Evolutionary conservation across 2,329 filamentous ascomycete genomes (phyloP).

Genomic region (Scedosporium dehoogii): DNA sequence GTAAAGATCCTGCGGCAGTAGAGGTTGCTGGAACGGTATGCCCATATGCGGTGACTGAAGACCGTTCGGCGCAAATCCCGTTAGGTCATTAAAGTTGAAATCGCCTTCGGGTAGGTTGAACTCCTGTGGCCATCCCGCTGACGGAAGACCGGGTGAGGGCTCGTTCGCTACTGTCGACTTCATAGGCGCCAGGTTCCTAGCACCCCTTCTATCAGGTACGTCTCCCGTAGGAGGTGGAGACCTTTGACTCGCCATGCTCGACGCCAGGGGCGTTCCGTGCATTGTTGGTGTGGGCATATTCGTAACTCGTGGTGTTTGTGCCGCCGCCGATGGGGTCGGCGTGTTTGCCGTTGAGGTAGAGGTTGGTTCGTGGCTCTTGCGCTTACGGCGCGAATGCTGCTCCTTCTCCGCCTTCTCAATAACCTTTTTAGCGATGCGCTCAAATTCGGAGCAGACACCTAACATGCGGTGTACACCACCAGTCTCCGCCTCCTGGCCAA

Average conservation of each 20-base stretch:
- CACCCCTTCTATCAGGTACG: not conserved
- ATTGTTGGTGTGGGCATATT: conserved; percentile 20
- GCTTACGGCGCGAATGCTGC: conserved; percentile 67
- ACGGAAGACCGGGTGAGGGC: conserved; percentile 33
- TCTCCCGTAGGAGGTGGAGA: conserved; percentile 16
- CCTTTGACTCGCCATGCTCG: conserved; percentile 16
- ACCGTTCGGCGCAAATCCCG: conserved; percentile 27
- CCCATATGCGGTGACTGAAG: conserved; percentile 23
- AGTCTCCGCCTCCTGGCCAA: conserved; percentile 82
- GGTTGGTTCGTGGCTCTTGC: conserved; percentile 56
- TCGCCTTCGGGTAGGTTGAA: conserved; percentile 28
- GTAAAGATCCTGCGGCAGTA: conserved; percentile 89
- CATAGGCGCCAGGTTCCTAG: conserved; percentile 23
- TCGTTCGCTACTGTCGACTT: conserved; percentile 23
- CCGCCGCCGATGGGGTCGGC: conserved; percentile 14
- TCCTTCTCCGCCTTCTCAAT: conserved; percentile 89
- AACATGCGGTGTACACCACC: conserved; percentile 91
- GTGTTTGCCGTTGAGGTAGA: conserved; percentile 10
- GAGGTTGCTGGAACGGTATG: conserved; percentile 64
- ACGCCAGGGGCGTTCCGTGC: conserved; percentile 13
- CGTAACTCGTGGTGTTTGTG: conserved; percentile 20
- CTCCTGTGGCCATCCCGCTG: conserved; percentile 38
- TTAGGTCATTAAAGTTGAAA: conserved; percentile 34
- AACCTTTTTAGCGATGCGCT: conserved; percentile 82
- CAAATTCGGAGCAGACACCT: conserved; percentile 89